phyloP scores from a whole-genome alignment of 2,329 filamentous ascomycete species.

The Chaetomium sp. region DNA sequence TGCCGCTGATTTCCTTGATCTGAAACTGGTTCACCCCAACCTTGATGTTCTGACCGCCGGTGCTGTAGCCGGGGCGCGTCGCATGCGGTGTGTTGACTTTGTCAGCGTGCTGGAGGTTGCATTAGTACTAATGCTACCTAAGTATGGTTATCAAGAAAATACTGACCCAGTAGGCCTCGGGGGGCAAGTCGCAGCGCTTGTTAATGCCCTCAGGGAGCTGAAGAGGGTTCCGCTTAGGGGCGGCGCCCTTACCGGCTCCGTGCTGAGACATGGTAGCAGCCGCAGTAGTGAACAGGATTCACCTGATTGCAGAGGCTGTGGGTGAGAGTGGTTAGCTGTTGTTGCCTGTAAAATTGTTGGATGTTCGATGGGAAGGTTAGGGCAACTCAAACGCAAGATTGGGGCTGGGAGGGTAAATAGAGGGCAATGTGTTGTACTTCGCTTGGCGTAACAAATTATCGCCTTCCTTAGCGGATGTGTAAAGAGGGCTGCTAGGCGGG shows the following conservation, averaged over 20 bases:
- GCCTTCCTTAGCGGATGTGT: too few relatives aligned
- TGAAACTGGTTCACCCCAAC: conserved; percentile 69
- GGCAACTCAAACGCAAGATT: too few relatives aligned
- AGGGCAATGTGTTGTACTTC: too few relatives aligned
- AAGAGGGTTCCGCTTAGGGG: conserved; percentile 20
- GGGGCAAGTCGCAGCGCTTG: conserved; percentile 51
- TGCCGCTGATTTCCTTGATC: conserved; percentile 53
- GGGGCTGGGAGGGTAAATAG: too few relatives aligned
- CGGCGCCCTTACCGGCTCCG: conserved; percentile 2
- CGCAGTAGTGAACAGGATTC: too few relatives aligned
- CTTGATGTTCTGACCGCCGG: conserved; percentile 46
- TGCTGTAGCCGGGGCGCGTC: conserved; percentile 51
- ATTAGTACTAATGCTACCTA: conserved; percentile 10
- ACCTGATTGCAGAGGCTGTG: too few relatives aligned
- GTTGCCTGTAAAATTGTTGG: too few relatives aligned
- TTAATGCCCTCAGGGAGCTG: conserved; percentile 30
- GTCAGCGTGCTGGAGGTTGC: conserved; percentile 20
- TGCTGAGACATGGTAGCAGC: too few relatives aligned
- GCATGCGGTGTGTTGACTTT: conserved; percentile 31
- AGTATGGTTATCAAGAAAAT: not conserved
- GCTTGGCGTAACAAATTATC: too few relatives aligned
- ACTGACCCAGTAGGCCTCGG: conserved; percentile 48
- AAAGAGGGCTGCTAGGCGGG: too few relatives aligned
- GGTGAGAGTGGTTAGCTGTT: too few relatives aligned
- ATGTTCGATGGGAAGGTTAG: too few relatives aligned